Evolutionary conservation across 2,329 filamentous ascomycete species (phyloP), one percentile per base, ranked within the genome.

Genomic region (Cryphonectria parasitica): DNA sequence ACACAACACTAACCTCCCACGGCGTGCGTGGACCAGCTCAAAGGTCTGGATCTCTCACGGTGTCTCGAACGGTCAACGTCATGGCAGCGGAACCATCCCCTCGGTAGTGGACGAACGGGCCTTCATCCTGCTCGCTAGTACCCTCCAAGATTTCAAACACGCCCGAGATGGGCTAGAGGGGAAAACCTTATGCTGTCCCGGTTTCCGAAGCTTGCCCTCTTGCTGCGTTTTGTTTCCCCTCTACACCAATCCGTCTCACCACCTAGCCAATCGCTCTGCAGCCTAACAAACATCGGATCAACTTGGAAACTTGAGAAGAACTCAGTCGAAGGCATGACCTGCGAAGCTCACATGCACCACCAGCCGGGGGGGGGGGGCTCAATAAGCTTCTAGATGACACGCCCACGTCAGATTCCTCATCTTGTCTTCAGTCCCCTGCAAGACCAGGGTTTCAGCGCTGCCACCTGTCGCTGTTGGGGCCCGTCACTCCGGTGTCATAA

Each of bases 371-470:
- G 19, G 6, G 43, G 45, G 6, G 19, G 6, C 17, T 49, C 45
- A 49, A 49, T 49, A 49, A 58, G 67, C 43, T 56, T 69, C 63
- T 54, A 69, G 63, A 71, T 69, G 70, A 71, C 67, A 71, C 70
- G 68, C 71, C 34, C 28, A 68, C 65, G 71, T 64, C 67, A 68
- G 71, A 71, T 66, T 65, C 71, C 64, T 68, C 68, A 72, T 70
- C 64, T 67, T 43, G 62, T 70, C 68, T 72, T 66, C 54, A 43
- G 34, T 63, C 54, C 31, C 64, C 64, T 67, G 68, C 68, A 67
- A 56, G 62, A 49, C 61, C 19, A 58, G 65, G 65, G 68, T 69
- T 70, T 70, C 68, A 72, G 63, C 65, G 36, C 63, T 66, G 67
- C 67, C 64, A 64, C 61, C 64, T 69, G 58, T 67, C 64, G 70